Percentiles rank a stretch among this genome's conserved stretches.
Evolutionary conservation across 2,329 filamentous ascomycete species (phyloP).

Genomic region (Trichoderma sp.): DNA sequence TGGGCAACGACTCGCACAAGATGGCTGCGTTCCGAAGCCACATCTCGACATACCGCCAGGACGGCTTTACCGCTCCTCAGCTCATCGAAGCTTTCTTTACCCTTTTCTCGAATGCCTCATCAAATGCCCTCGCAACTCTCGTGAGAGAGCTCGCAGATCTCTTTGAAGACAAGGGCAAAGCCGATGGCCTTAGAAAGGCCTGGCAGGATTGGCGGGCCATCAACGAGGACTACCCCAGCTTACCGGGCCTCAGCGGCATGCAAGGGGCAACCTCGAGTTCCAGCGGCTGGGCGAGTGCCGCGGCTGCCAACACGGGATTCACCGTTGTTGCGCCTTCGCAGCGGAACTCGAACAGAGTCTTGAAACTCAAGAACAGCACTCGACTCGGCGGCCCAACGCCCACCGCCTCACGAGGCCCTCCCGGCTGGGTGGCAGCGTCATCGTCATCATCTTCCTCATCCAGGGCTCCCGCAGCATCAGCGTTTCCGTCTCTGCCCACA

Average conservation of each 20-base stretch:
- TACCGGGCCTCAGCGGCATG: constrained; percentile 75
- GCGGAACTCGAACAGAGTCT: constrained; percentile 57
- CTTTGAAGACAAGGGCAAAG: constrained; percentile 81
- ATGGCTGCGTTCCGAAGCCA: constrained; percentile 76
- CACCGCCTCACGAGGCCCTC: constrained; percentile 30
- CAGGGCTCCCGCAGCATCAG: constrained; percentile 39
- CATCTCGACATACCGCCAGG: constrained; percentile 77
- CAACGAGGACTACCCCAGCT: constrained; percentile 90
- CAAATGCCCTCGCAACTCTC: constrained; percentile 81
- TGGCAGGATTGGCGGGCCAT: constrained; percentile 97
- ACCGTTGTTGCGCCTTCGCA: constrained; percentile 48
- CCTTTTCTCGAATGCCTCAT: constrained; percentile 77
- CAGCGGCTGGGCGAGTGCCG: constrained; percentile 64
- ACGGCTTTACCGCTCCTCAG: constrained; percentile 69
- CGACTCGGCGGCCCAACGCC: constrained; percentile 46
- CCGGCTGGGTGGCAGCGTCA: constrained; percentile 35
- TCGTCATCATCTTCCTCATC: constrained; percentile 28
- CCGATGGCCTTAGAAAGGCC: constrained; percentile 73
- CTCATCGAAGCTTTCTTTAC: constrained; percentile 88
- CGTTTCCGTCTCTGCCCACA: constrained; percentile 51
- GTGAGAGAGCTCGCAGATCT: constrained; percentile 91
- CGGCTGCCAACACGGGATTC: constrained; percentile 58
- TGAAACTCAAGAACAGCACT: constrained; percentile 64
- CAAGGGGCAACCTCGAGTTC: constrained; percentile 62
- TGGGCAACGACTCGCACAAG: constrained; percentile 76